These are phyloP conservation scores for Stachybotrys chartarum DNA, from an alignment of 2,329 filamentous ascomycete species.

Conservation along the genomic window DNA sequence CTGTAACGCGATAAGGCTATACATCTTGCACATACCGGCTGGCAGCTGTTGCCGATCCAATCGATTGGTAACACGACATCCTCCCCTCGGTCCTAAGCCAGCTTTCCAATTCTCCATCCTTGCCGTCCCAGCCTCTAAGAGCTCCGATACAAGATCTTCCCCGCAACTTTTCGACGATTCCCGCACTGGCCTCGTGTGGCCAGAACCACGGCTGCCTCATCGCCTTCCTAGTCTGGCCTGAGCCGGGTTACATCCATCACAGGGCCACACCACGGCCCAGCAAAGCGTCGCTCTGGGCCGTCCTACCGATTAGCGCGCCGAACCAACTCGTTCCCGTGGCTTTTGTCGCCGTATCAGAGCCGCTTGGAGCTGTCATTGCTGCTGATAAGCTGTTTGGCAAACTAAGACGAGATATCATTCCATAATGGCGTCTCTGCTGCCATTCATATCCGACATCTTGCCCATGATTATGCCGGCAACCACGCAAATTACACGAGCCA, in stretches of 20 bases:
- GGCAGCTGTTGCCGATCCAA: not conserved
- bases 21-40: not conserved
- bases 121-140: not conserved
- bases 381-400: not conserved
- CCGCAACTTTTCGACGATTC: not conserved
- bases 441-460: slow-evolving; percentile 49
- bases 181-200: not conserved
- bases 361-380: not conserved
- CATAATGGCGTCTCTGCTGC: slow-evolving; percentile 45
- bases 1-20: not conserved
- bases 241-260: slow-evolving; percentile 1
- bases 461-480: slow-evolving; percentile 51
- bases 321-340: not conserved
- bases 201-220: slow-evolving; percentile 5
- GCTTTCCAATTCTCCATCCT: not conserved
- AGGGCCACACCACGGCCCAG: not conserved
- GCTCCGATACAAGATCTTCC: not conserved
- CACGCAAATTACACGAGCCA: slow-evolving; percentile 48
- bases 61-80: not conserved
- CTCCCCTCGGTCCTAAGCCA: not conserved
- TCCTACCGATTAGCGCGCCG: not conserved
- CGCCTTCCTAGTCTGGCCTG: slow-evolving; percentile 10
- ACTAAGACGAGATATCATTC: slow-evolving; percentile 1
- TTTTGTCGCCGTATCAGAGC: not conserved
- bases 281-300: not conserved